A percentile compares a stretch with the other conserved stretches of the same genome.
Conservation (phyloP, 441 rosid species). For the Erodium moschatum region DNA sequence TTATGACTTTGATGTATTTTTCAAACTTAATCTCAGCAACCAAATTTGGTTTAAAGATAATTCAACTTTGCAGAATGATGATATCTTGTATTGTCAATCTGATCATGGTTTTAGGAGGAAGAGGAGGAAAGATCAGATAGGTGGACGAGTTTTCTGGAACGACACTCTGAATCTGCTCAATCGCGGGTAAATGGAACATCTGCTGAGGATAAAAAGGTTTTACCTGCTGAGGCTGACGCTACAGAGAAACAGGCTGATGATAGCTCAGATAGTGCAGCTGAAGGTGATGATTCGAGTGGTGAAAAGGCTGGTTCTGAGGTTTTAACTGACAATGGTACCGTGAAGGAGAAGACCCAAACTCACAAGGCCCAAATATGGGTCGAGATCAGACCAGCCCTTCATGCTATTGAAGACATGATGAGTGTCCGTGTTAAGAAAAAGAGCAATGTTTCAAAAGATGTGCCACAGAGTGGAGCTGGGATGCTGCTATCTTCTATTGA, state of each 20-base stretch:
- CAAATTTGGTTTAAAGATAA: not conserved
- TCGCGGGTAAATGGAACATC: slow-evolving; percentile 20
- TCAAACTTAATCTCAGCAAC: not conserved
- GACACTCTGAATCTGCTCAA: too few species aligned
- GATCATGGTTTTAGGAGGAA: slow-evolving; percentile 58
- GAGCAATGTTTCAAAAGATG: slow-evolving; percentile 34
- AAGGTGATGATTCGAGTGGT: slow-evolving; percentile 31
- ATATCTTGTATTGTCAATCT: too few species aligned
- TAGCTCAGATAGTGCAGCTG: slow-evolving; percentile 29
- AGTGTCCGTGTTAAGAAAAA: slow-evolving; percentile 64
- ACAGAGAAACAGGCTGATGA: slow-evolving; percentile 28
- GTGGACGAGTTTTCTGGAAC: slow-evolving; percentile 75
- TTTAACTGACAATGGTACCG: slow-evolving; percentile 30
- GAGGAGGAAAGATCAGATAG: slow-evolving; percentile 98
- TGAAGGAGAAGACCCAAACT: slow-evolving; percentile 30
- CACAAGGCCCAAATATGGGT: slow-evolving; percentile 67
- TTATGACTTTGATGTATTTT: not conserved
- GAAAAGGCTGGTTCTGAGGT: slow-evolving; percentile 34
- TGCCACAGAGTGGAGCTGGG: slow-evolving; percentile 36
- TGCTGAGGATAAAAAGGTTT: slow-evolving; percentile 25
- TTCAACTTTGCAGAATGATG: too few species aligned
- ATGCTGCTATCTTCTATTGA: slow-evolving; percentile 36
- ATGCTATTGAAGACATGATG: slow-evolving; percentile 74
- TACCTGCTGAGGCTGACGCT: slow-evolving; percentile 21
- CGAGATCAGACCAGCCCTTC: slow-evolving; percentile 66